Conservation (phyloP, 2,329 filamentous ascomycete species). For the Neoascochyta sp. region DNA sequence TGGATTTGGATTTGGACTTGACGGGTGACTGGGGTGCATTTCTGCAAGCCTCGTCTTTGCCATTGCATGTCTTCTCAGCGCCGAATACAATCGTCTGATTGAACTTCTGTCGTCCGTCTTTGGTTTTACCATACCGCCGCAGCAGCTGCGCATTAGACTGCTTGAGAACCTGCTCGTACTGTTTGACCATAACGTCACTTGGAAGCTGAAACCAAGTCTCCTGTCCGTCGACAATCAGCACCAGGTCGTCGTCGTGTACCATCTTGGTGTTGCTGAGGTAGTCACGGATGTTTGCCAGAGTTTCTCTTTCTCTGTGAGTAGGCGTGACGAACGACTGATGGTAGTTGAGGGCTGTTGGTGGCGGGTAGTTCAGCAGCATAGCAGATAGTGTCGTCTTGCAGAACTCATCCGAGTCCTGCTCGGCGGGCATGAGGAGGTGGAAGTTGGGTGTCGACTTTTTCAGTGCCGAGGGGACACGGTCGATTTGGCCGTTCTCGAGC, state of each 20-base stretch:
- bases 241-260: conserved; percentile 57
- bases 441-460: conserved; percentile 42
- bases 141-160: conserved; percentile 53
- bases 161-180: conserved; percentile 57
- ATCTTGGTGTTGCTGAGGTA: conserved; percentile 48
- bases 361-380: conserved; percentile 58
- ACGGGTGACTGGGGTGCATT: conserved; percentile 52
- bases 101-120: conserved; percentile 29
- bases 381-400: conserved; percentile 57
- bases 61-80: conserved; percentile 53
- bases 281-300: conserved; percentile 45
- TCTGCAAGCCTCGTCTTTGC: conserved; percentile 50
- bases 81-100: conserved; percentile 55
- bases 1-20: conserved; percentile 47
- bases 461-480: conserved; percentile 24
- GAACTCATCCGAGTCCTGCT: conserved; percentile 48
- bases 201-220: conserved; percentile 65
- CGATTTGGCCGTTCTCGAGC: conserved; percentile 32
- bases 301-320: conserved; percentile 43
- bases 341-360: conserved; percentile 53
- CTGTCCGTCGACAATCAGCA: conserved; percentile 61
- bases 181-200: conserved; percentile 58
- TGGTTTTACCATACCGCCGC: conserved; percentile 46
- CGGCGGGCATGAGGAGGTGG: conserved; percentile 54
- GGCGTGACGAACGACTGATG: conserved; percentile 21